Percentiles rank a stretch among this genome's conserved stretches.
phyloP scores from a whole-genome alignment of 2,329 filamentous ascomycete genomes.

The Arachnomyces sp. region DNA sequence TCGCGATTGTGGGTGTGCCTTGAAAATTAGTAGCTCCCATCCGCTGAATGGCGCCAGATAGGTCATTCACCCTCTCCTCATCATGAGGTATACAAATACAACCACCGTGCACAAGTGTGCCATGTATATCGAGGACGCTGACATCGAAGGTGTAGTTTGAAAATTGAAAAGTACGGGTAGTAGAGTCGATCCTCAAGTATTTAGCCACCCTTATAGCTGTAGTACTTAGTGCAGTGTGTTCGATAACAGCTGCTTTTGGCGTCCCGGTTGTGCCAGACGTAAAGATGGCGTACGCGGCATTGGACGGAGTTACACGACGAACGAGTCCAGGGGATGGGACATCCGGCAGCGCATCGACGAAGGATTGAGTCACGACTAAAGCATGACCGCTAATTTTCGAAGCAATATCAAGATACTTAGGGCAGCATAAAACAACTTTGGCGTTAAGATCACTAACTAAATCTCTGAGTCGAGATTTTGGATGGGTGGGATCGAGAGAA shows the following conservation, averaged over 20 bases:
- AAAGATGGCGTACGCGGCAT: conserved; percentile 53
- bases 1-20: conserved; percentile 53
- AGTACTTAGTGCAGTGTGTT: conserved; percentile 51
- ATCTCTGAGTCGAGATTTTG: conserved; percentile 27
- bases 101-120: conserved; percentile 48
- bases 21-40: conserved; percentile 47
- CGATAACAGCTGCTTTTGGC: conserved; percentile 55
- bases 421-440: conserved; percentile 26
- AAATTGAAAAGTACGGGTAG: conserved; percentile 52
- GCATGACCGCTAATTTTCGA: conserved; percentile 20
- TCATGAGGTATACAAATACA: conserved; percentile 52
- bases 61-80: conserved; percentile 42
- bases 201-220: conserved; percentile 45
- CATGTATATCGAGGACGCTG: conserved; percentile 47
- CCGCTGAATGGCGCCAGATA: conserved; percentile 42
- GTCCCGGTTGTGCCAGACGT: conserved; percentile 49
- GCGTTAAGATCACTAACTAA: conserved; percentile 29
- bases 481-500: conserved; percentile 33
- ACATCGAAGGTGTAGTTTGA: conserved; percentile 51
- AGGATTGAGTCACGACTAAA: conserved; percentile 21
- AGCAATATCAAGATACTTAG: conserved; percentile 21
- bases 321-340: conserved; percentile 13
- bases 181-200: conserved; percentile 41
- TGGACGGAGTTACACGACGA: conserved; percentile 11
- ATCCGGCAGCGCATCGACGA: conserved; percentile 21